Conservation (phyloP, 2,329 filamentous ascomycete genomes). For the Pseudogymnoascus sp. region DNA sequence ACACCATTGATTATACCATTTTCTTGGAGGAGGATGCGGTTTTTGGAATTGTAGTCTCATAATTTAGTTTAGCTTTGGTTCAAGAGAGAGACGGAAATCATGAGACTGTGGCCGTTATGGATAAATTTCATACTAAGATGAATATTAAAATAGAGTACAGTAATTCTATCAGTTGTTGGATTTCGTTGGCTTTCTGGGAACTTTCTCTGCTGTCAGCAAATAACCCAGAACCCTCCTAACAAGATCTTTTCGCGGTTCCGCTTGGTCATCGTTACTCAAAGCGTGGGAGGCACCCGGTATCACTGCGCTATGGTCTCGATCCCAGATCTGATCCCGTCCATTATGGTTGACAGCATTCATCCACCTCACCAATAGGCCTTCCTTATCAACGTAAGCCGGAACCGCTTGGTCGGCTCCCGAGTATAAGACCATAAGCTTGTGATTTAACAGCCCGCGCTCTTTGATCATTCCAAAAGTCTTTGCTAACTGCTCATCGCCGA, state of each 20-base stretch:
- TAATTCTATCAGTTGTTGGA: not conserved
- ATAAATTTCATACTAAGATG: not conserved
- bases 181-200: not conserved
- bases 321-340: constrained; percentile 33
- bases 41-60: not conserved
- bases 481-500: constrained; percentile 40
- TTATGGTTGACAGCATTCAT: constrained; percentile 31
- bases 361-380: constrained; percentile 35
- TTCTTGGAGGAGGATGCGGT: not conserved
- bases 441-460: constrained; percentile 29
- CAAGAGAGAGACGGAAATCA: not conserved
- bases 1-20: not conserved
- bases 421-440: constrained; percentile 35
- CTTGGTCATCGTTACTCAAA: constrained; percentile 39
- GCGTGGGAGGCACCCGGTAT: constrained; percentile 42
- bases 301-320: constrained; percentile 38
- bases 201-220: constrained; percentile 8
- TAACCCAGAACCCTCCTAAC: constrained; percentile 16
- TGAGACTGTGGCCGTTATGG: not conserved
- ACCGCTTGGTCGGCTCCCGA: constrained; percentile 39
- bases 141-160: not conserved
- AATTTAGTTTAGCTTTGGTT: not conserved
- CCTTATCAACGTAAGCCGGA: constrained; percentile 37
- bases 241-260: constrained; percentile 26
- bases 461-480: constrained; percentile 47